A percentile compares a stretch with the other conserved stretches of the same genome.
These are phyloP conservation scores for Colletotrichum sidae DNA, from an alignment of 2,329 filamentous ascomycete genomes.

Conservation along the genomic window DNA sequence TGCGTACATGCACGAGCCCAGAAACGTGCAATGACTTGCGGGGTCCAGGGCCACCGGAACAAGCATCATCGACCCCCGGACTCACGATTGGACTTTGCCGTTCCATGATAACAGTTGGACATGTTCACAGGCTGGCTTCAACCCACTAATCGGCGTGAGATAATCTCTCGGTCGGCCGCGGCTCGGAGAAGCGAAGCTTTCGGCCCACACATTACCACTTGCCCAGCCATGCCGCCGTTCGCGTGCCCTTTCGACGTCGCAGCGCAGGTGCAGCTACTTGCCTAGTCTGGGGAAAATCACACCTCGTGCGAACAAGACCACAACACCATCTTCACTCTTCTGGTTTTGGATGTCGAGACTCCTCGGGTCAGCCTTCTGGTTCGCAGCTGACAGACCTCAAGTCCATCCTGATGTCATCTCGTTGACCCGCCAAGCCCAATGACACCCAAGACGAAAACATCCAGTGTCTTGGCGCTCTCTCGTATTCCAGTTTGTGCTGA, in stretches of 20 bases:
- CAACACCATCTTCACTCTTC: no score
- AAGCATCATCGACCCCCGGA: not conserved
- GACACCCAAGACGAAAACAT: not conserved
- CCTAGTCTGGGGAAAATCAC: slow-evolving; percentile 16
- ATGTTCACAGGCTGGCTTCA: slow-evolving; percentile 15
- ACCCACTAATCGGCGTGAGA: slow-evolving; percentile 9
- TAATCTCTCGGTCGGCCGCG: slow-evolving; percentile 5
- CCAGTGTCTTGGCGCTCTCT: slow-evolving; percentile 1
- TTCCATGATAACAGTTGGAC: slow-evolving; percentile 9
- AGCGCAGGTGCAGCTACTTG: slow-evolving; percentile 6
- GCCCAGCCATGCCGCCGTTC: not conserved
- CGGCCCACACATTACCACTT: slow-evolving; percentile 8
- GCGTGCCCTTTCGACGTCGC: slow-evolving; percentile 5
- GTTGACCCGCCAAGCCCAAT: not conserved
- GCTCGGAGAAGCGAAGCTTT: slow-evolving; percentile 5
- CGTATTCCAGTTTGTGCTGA: not conserved
- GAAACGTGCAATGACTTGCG: slow-evolving; percentile 16
- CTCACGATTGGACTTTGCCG: slow-evolving; percentile 10
- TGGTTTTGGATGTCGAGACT: no score
- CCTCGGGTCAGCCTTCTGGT: no score
- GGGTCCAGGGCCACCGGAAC: slow-evolving; percentile 15
- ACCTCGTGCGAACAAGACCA: not conserved
- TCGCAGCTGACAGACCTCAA: no score
- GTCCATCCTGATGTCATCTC: not conserved
- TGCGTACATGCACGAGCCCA: slow-evolving; percentile 17